Base-by-base conservation (phyloP, 805 yeast species). In the Metahyphopichia silvanorum region DNA sequence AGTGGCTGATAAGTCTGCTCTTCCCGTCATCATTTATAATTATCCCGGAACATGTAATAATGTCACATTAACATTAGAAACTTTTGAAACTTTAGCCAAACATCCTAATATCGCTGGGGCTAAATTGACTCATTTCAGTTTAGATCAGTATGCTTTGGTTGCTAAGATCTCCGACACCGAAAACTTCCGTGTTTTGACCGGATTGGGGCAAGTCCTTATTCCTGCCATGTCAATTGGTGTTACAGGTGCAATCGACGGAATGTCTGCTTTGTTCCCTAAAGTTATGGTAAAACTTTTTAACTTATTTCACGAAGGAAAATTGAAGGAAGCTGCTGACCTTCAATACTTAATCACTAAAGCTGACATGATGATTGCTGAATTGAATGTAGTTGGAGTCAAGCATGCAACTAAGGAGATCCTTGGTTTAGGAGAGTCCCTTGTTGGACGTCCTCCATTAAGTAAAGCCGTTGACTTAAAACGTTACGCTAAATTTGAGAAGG, bases 1-100 rank as follows among this genome's bases (percentile, higher is more conserved):
- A 6, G 49, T 59, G 14, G 66, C 62, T 15, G 51, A 48, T 15
- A 37, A 40, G 21, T 42, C 60, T 11, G 49, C 50, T 1, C 32
- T 60, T 6, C 65, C 66, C 12, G 40, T 60, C 3, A 25, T 59
- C 25, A 46, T 60, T 21, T 59, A 60, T 38, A 40, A 55, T 17
- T 60, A 54, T 33, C 65, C 65, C n/a, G 61, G 56, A 4, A 54
- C 50, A 9, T 32, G 53, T 19, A 60, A 60, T 24, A 53, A 53
- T 15, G 47, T 57, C 17, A 45, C 46, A 7, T 32, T 53, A 21
- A 28, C 33, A 4, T 32, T 37, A 5, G 47, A 49, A 16, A 42
- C 56, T 16, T 44, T 46, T 32, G 38, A 44, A 32, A 27, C 15
- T 10, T 38, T 57, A 7, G 41, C 53, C 7, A 35, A 36, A 16